These are phyloP conservation scores for Calonectria leucothoes DNA, from an alignment of 2,329 filamentous ascomycete species.

Conservation along the genomic window DNA sequence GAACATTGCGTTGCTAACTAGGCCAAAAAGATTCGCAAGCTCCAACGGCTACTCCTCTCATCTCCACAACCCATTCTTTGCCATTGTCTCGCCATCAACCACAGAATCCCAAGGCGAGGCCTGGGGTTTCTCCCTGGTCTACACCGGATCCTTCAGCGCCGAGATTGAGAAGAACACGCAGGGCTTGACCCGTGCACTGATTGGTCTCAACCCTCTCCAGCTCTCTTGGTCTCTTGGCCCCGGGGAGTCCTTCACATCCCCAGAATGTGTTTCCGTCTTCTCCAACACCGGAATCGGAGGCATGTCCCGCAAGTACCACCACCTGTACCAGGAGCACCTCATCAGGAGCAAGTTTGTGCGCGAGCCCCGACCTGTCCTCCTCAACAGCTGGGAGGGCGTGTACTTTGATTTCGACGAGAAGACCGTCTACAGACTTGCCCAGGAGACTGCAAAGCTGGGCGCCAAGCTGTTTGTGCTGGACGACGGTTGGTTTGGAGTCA, in stretches of 20 bases:
- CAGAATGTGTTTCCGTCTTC: conserved; percentile 72
- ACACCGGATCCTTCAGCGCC: conserved; percentile 71
- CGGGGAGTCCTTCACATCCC: conserved; percentile 68
- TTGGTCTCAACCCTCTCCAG: conserved; percentile 71
- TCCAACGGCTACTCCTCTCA: conserved; percentile 72
- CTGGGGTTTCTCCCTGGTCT: conserved; percentile 74
- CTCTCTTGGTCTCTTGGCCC: conserved; percentile 68
- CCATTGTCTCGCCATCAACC: conserved; percentile 65
- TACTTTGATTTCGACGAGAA: conserved; percentile 68
- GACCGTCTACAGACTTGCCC: conserved; percentile 65
- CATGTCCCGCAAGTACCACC: conserved; percentile 72
- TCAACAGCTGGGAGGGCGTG: conserved; percentile 76
- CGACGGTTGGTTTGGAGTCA: conserved; percentile 73
- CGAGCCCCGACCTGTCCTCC: conserved; percentile 63
- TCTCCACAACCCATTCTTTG: conserved; percentile 73
- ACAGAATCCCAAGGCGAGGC: conserved; percentile 71
- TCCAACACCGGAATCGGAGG: conserved; percentile 68
- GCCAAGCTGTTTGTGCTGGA: conserved; percentile 74
- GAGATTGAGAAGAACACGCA: conserved; percentile 73
- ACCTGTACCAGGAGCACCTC: conserved; percentile 70
- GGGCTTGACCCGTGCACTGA: conserved; percentile 68
- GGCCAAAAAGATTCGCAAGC: conserved; percentile 64
- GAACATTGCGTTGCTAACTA: background rate
- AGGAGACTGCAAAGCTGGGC: conserved; percentile 68
- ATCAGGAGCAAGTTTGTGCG: conserved; percentile 67